Percentiles rank a stretch among this genome's conserved stretches.
Conservation (phyloP, 139 green algal genomes). For the Chlamydomonas incerta region DNA sequence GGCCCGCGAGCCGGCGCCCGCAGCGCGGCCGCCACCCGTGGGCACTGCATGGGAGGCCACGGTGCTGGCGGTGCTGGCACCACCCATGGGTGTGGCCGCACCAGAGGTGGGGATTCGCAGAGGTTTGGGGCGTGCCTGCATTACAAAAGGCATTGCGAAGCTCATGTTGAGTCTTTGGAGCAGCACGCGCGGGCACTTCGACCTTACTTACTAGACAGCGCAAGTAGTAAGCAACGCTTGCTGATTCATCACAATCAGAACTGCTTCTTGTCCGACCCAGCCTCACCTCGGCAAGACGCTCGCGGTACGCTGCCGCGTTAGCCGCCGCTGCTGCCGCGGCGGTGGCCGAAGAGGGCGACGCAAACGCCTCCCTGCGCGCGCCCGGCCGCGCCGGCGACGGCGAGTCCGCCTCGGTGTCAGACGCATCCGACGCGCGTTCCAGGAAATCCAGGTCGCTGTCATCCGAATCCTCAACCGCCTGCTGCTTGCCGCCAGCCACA, state of each 20-base stretch:
- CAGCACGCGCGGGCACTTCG: too few relatives aligned
- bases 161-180: too few relatives aligned
- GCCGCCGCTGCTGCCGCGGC: neutral
- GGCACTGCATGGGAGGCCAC: conserved; percentile 29
- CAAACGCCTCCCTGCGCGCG: neutral
- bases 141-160: too few relatives aligned
- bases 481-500: neutral
- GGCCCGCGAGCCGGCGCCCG: neutral
- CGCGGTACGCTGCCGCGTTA: neutral
- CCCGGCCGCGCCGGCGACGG: neutral
- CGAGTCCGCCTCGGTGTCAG: neutral
- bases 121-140: conserved; percentile 14
- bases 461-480: neutral
- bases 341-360: neutral
- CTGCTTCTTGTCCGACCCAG: too few relatives aligned
- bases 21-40: neutral
- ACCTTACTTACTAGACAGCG: too few relatives aligned
- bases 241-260: too few relatives aligned
- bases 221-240: too few relatives aligned
- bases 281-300: conserved; percentile 8
- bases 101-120: conserved; percentile 45
- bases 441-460: conserved; percentile 42
- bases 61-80: conserved; percentile 16
- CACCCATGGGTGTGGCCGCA: conserved; percentile 33
- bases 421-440: conserved; percentile 30